A percentile compares a stretch with the other conserved stretches of the same genome.
phyloP scores from a whole-genome alignment of 139 green algal genomes.

The Coelastrella sp. region DNA sequence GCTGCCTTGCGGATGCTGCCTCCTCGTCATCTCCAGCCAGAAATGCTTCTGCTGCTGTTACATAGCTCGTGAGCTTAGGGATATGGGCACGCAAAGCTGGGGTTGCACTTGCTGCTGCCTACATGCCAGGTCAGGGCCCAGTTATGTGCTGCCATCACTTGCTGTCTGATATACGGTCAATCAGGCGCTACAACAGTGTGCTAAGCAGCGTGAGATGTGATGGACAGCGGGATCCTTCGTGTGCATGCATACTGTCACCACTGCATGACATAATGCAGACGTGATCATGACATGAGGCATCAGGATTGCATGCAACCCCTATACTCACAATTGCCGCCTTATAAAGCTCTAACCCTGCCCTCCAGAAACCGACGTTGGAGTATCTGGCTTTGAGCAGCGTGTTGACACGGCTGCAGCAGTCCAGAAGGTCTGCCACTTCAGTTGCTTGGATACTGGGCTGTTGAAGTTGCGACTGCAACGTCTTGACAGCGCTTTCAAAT shows the following conservation, averaged over 20 bases:
- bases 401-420: slow-evolving; percentile 21
- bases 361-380: slow-evolving; percentile 12
- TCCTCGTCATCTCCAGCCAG: not conserved
- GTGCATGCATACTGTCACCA: not conserved
- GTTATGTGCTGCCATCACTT: too few relatives aligned
- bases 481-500: slow-evolving; percentile 25
- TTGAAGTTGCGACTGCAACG: not conserved
- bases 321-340: not conserved
- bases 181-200: not conserved
- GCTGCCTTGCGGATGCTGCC: slow-evolving; percentile 9
- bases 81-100: not conserved
- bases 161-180: not conserved
- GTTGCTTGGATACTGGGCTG: not conserved
- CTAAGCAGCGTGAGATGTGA: too few relatives aligned
- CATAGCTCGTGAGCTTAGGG: slow-evolving; percentile 30
- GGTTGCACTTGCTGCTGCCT: not conserved
- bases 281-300: not conserved
- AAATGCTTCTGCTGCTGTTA: slow-evolving; percentile 6
- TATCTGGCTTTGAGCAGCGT: slow-evolving; percentile 40
- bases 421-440: not conserved
- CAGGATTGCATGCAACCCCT: not conserved
- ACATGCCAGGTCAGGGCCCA: not conserved
- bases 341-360: slow-evolving; percentile 1
- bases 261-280: not conserved
- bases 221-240: not conserved